phyloP scores from a whole-genome alignment of 352 stramenopile species.

The Phytopythium oedochilum region DNA sequence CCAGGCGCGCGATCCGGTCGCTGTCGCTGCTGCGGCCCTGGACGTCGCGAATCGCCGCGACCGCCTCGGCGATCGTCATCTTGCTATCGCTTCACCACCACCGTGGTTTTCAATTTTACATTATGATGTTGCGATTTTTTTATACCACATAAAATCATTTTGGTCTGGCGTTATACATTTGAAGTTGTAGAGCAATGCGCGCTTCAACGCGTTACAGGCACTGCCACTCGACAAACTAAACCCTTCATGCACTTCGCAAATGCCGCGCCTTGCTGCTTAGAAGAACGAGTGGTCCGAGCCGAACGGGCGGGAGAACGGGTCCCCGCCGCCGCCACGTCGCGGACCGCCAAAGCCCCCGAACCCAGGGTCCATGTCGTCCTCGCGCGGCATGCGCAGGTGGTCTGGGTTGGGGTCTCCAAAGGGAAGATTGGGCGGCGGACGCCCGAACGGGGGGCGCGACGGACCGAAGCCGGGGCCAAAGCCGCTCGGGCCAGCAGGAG shows the following conservation, averaged over 20 bases:
- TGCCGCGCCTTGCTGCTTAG: slow-evolving; percentile 9
- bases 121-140: too few relatives aligned
- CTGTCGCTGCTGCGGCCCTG: not conserved
- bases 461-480: slow-evolving; percentile 37
- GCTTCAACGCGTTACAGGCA: not conserved
- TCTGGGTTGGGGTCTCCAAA: slow-evolving; percentile 79
- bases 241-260: not conserved
- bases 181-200: too few relatives aligned
- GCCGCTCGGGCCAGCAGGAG: slow-evolving; percentile 43
- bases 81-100: too few relatives aligned
- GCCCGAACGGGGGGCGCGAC: slow-evolving; percentile 21
- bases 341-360: slow-evolving; percentile 29
- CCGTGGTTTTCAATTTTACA: too few relatives aligned
- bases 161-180: too few relatives aligned
- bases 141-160: too few relatives aligned
- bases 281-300: slow-evolving; percentile 70
- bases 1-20: not conserved
- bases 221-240: too few relatives aligned
- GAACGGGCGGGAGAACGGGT: slow-evolving; percentile 42
- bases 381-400: slow-evolving; percentile 72
- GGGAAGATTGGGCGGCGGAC: slow-evolving; percentile 45
- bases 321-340: slow-evolving; percentile 17
- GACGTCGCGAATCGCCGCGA: not conserved
- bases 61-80: not conserved
- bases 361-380: slow-evolving; percentile 49